Percentiles rank a stretch among this genome's conserved stretches.
Evolutionary conservation across 148 eudicot genomes (phyloP).

Genomic region (Drosera capensis): DNA sequence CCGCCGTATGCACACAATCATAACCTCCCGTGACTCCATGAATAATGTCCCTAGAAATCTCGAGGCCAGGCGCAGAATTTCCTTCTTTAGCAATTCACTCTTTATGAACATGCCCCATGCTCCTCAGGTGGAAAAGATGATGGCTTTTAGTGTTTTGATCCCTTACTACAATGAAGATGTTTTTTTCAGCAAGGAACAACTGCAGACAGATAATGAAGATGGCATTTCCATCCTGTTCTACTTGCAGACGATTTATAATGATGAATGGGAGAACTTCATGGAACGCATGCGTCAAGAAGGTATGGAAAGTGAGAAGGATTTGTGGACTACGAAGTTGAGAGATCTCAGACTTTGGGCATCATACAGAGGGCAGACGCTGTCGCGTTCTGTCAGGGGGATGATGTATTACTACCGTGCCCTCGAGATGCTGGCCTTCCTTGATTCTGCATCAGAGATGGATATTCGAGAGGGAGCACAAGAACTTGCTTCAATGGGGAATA

Average conservation of each 20-base stretch:
- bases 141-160: slow-evolving; percentile 82
- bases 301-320: slow-evolving; percentile 30
- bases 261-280: slow-evolving; percentile 79
- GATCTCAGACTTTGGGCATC: slow-evolving; percentile 91
- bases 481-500: slow-evolving; percentile 43
- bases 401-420: slow-evolving; percentile 95
- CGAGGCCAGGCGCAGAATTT: slow-evolving; percentile 84
- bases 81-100: slow-evolving; percentile 87
- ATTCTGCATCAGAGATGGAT: slow-evolving; percentile 96
- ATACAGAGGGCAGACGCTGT: slow-evolving; percentile 84
- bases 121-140: slow-evolving; percentile 91
- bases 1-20: slow-evolving; percentile 66
- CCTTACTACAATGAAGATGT: slow-evolving; percentile 96
- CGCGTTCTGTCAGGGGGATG: slow-evolving; percentile 95
- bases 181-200: slow-evolving; percentile 62
- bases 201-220: slow-evolving; percentile 83
- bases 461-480: slow-evolving; percentile 61
- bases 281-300: slow-evolving; percentile 78
- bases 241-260: slow-evolving; percentile 76
- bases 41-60: slow-evolving; percentile 70
- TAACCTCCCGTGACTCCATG: slow-evolving; percentile 78
- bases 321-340: slow-evolving; percentile 40
- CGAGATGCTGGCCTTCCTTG: slow-evolving; percentile 86
- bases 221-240: slow-evolving; percentile 82
- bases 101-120: slow-evolving; percentile 99